A percentile compares a stretch with the other conserved stretches of the same genome.
Evolutionary conservation across 202 grass and related monocot species (phyloP).

Genomic region (Cymbopogon flexuosus): DNA sequence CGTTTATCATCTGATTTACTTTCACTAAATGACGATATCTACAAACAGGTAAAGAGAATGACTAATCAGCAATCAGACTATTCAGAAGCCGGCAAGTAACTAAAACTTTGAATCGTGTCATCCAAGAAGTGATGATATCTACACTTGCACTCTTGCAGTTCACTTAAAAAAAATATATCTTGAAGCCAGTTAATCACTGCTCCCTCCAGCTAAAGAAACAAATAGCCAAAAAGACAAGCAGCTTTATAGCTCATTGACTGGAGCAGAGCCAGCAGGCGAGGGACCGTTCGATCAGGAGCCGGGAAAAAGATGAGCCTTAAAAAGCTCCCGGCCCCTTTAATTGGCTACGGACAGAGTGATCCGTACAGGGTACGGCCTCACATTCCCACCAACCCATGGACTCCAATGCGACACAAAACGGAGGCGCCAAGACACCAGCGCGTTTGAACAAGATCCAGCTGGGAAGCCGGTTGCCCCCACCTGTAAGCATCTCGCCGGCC

Average conservation of each 20-base stretch:
- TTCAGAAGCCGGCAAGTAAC: background rate
- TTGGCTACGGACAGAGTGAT: background rate
- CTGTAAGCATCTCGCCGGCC: constrained; percentile 15
- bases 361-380: constrained; percentile 40
- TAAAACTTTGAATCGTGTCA: background rate
- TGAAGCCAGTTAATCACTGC: background rate
- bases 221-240: constrained; percentile 2
- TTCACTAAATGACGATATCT: constrained; percentile 81
- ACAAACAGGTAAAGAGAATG: constrained; percentile 12
- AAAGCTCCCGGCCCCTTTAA: constrained; percentile 9
- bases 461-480: constrained; percentile 7
- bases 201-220: background rate
- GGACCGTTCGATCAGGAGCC: background rate
- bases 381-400: constrained; percentile 21
- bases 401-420: background rate
- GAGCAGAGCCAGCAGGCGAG: constrained; percentile 12
- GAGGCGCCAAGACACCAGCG: constrained; percentile 23
- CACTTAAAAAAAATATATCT: background rate
- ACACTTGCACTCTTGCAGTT: background rate
- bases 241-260: background rate
- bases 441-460: constrained; percentile 34
- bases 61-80: constrained; percentile 13
- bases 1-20: constrained; percentile 71
- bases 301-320: background rate
- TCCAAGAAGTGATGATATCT: background rate